Base-by-base conservation (phyloP, 169 alveolate species). In the Cardiosporidium cionae region DNA sequence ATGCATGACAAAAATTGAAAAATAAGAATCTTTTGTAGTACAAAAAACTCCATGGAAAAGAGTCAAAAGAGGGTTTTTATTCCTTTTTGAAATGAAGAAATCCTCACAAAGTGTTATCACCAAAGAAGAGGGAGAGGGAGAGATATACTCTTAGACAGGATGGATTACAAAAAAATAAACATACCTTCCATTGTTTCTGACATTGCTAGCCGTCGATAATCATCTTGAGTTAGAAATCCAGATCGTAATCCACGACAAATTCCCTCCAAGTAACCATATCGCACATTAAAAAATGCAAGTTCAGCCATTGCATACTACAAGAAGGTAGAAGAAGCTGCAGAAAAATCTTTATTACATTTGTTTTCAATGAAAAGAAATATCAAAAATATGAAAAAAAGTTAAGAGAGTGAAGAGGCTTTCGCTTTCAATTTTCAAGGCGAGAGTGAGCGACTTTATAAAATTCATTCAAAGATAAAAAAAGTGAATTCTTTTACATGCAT, bases 181-280 rank as follows among this genome's bases (percentile, higher is more conserved):
- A 74, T 68, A 81, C 93, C 96, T 52, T 92, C 97, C n/a, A 92
- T 82, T 23, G 90, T 83, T 37, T 92, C 97, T 23, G 90, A 93
- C 36, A 79, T 89, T 4, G 90, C 91, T 75, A 92, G 85, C 53
- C 85, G 79, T 52, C 87, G 84, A 86, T 96, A 97, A 84, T 93
- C 95, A 44, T 95, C 97, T 69, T 95, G 95, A 16, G 94, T 90
- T 80, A 97, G 86, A 86, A 97, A 95, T 44, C 97, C 91, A 79
- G 96, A 89, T 72, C 99, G 90, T 68, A 92, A 90, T 31, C 99
- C 99, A 65, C 99, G 81, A 35, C 93, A 87, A 73, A 96, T 81
- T 68, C 98, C 99, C 88, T 96, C 99, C 25, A 94, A 87, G 89
- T 94, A 95, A 62, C 99, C 99, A 85, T 94, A 97, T 68, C 94